Conservation (phyloP, 345 rosid species). For the Eucalyptus pauciflora region DNA sequence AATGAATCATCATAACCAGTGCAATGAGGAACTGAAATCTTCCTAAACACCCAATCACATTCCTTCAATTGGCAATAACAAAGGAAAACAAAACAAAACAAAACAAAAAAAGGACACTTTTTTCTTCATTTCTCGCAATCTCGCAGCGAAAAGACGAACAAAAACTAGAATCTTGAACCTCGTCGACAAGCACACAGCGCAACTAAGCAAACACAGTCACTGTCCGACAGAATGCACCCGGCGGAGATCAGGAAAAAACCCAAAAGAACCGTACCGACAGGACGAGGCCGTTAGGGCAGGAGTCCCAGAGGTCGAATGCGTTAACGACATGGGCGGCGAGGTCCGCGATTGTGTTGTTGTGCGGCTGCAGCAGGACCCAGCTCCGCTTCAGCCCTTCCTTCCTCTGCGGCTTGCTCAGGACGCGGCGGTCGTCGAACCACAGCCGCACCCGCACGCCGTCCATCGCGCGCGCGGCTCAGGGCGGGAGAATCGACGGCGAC, state of each 20-base stretch:
- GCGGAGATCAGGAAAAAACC: not conserved
- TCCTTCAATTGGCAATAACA: not conserved
- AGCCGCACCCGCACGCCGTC: slow-evolving; percentile 57
- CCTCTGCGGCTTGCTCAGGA: slow-evolving; percentile 47
- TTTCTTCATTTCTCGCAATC: not conserved
- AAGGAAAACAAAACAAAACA: too few relatives aligned
- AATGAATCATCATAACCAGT: not conserved
- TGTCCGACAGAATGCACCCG: not conserved
- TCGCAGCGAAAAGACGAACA: not conserved
- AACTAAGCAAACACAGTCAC: not conserved
- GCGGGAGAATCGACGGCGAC: not conserved
- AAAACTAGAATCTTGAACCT: not conserved
- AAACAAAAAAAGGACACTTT: not conserved
- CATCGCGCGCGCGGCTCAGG: not conserved
- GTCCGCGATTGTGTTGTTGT: slow-evolving; percentile 54
- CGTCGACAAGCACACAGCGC: not conserved
- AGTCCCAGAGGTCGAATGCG: slow-evolving; percentile 38
- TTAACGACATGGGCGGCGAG: slow-evolving; percentile 43
- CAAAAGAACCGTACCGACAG: slow-evolving; percentile 38
- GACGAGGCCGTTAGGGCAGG: slow-evolving; percentile 70
- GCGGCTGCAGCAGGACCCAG: slow-evolving; percentile 81
- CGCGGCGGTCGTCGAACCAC: slow-evolving; percentile 30
- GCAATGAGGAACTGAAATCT: not conserved
- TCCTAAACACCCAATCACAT: not conserved
- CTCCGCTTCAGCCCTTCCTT: slow-evolving; percentile 46